Percentiles rank a stretch among this genome's conserved stretches.
These are phyloP conservation scores for Colletotrichum nymphaeae DNA, from an alignment of 2,329 filamentous ascomycete species.

Conservation along the genomic window DNA sequence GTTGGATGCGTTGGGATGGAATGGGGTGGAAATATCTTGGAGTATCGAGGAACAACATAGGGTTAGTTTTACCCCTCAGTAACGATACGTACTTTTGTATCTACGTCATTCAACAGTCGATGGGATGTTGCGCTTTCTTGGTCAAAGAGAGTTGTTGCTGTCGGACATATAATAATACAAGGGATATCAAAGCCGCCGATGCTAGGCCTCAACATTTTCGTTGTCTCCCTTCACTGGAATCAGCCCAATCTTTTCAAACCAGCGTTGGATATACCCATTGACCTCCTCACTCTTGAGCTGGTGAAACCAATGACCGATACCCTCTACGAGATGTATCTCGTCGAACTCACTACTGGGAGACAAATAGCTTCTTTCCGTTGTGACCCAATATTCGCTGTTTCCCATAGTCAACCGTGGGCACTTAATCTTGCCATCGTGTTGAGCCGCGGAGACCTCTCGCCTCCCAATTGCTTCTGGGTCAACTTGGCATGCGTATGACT, in stretches of 20 bases:
- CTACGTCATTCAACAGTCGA: too few species aligned
- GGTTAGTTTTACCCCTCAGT: too few species aligned
- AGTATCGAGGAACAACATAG: too few species aligned
- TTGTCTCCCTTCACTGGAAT: background rate
- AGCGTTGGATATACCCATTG: background rate
- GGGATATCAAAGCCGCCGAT: too few species aligned
- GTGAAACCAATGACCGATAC: slow-evolving; percentile 8
- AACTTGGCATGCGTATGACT: background rate
- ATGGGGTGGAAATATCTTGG: too few species aligned
- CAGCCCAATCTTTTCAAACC: background rate
- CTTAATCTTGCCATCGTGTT: slow-evolving; percentile 1
- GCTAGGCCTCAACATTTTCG: background rate
- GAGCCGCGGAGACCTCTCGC: slow-evolving; percentile 12
- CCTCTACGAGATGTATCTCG: slow-evolving; percentile 1
- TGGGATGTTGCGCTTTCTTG: too few species aligned
- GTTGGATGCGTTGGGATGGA: too few species aligned
- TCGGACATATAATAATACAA: background rate
- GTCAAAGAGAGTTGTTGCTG: too few species aligned
- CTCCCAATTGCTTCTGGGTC: background rate
- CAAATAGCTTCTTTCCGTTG: slow-evolving; percentile 2
- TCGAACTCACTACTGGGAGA: slow-evolving; percentile 6
- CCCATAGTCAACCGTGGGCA: slow-evolving; percentile 12
- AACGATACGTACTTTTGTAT: too few species aligned
- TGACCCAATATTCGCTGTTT: slow-evolving; percentile 5
- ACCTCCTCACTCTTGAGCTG: slow-evolving; percentile 10